Conservation (phyloP, 1,139 yeast genomes). For the Casaregolazyma lundiana region DNA sequence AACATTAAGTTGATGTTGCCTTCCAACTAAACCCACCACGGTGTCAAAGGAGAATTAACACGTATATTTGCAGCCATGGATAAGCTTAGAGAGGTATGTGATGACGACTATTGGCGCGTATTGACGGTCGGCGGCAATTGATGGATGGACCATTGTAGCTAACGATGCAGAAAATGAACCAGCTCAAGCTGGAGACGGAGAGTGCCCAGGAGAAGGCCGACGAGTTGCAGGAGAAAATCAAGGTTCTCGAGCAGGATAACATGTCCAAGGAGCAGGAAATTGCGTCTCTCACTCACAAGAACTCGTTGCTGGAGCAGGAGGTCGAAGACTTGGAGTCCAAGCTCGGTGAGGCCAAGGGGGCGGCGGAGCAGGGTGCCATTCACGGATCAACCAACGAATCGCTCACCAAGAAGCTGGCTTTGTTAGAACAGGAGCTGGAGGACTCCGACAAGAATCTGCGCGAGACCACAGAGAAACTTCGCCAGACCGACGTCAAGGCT, state of each 20-base stretch:
- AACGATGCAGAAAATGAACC: slow-evolving; percentile 64
- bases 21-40: background rate
- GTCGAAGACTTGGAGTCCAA: slow-evolving; percentile 84
- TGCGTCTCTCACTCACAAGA: slow-evolving; percentile 87
- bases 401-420: slow-evolving; percentile 85
- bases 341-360: slow-evolving; percentile 74
- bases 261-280: slow-evolving; percentile 93
- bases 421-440: slow-evolving; percentile 91
- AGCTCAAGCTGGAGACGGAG: slow-evolving; percentile 92
- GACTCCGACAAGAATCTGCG: slow-evolving; percentile 86
- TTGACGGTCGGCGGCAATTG: background rate
- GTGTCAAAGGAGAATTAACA: background rate
- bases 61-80: slow-evolving; percentile 35
- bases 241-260: slow-evolving; percentile 86
- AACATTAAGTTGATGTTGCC: background rate
- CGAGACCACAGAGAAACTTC: slow-evolving; percentile 89
- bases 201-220: slow-evolving; percentile 96
- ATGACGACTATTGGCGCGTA: background rate
- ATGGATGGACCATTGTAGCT: background rate
- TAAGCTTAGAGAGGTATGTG: slow-evolving; percentile 48
- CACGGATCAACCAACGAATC: slow-evolving; percentile 87
- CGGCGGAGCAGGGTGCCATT: slow-evolving; percentile 89
- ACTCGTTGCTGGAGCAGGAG: slow-evolving; percentile 83
- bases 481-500: slow-evolving; percentile 94
- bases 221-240: slow-evolving; percentile 72